phyloP scores from a whole-genome alignment of 768 basidiomycete genomes.

The Mycena epipterygia region DNA sequence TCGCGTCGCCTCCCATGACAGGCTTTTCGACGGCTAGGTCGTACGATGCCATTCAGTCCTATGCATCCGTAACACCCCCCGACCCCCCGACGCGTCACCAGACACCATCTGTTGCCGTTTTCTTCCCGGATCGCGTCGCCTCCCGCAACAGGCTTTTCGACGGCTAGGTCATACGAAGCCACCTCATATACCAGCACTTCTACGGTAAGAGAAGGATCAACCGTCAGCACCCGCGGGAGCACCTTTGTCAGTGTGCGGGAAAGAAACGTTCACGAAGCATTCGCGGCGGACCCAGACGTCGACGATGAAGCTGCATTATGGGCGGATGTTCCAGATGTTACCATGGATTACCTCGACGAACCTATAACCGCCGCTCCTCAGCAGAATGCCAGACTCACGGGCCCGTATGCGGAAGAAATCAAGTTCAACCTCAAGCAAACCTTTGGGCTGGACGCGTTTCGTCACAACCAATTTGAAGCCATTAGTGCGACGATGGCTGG shows the following conservation, averaged over 20 bases:
- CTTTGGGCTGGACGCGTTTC: constrained; percentile 79
- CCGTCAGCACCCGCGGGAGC: not conserved
- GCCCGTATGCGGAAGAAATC: constrained; percentile 58
- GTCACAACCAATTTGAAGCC: constrained; percentile 88
- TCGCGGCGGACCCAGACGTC: constrained; percentile 29
- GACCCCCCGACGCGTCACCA: constrained; percentile 7
- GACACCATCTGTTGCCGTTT: constrained; percentile 4
- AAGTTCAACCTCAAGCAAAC: constrained; percentile 63
- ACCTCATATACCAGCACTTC: constrained; percentile 22
- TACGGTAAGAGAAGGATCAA: not conserved
- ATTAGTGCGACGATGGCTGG: constrained; percentile 85
- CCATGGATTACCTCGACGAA: constrained; percentile 45
- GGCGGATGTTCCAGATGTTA: constrained; percentile 58
- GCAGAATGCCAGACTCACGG: constrained; percentile 24
- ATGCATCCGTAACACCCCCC: not conserved
- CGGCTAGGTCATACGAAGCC: constrained; percentile 2
- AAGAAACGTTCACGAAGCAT: constrained; percentile 11
- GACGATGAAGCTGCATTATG: constrained; percentile 63
- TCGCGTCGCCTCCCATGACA: not conserved
- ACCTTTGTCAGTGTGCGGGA: constrained; percentile 14
- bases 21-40: constrained; percentile 3
- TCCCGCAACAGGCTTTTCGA: not conserved
- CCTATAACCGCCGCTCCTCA: constrained; percentile 33
- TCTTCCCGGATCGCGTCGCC: not conserved
- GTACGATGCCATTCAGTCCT: not conserved